A percentile compares a stretch with the other conserved stretches of the same genome.
These are phyloP conservation scores for Bremia lactucae DNA, from an alignment of 352 stramenopile genomes.

Conservation along the genomic window DNA sequence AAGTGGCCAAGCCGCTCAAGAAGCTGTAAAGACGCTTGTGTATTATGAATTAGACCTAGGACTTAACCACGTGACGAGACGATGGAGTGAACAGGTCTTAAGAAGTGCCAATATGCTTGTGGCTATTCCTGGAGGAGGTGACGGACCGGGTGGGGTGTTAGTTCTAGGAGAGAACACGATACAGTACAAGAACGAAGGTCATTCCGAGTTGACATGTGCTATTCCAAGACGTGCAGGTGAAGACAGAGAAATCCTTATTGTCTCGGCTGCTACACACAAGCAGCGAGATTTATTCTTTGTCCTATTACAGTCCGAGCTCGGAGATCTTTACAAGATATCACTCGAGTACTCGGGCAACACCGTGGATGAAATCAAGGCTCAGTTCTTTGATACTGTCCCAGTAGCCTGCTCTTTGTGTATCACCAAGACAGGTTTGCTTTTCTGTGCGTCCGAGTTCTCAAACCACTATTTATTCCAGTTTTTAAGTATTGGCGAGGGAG, in stretches of 20 bases:
- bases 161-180: conserved; percentile 95
- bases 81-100: conserved; percentile 86
- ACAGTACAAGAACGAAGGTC: conserved; percentile 94
- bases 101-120: conserved; percentile 92
- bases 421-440: conserved; percentile 95
- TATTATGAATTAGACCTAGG: conserved; percentile 99
- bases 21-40: conserved; percentile 90
- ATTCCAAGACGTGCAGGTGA: conserved; percentile 73
- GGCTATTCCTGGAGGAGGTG: conserved; percentile 69
- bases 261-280: conserved; percentile 88
- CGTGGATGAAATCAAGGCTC: conserved; percentile 80
- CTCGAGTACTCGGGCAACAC: conserved; percentile 78
- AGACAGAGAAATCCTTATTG: conserved; percentile 87
- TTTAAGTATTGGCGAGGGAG: conserved; percentile 91
- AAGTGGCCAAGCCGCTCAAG: conserved; percentile 40
- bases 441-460: conserved; percentile 93
- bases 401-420: conserved; percentile 92
- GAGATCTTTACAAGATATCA: conserved; percentile 98
- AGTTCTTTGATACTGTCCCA: conserved; percentile 96
- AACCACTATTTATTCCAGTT: conserved; percentile 99
- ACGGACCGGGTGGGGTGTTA: conserved; percentile 89
- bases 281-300: conserved; percentile 96
- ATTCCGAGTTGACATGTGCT: conserved; percentile 61
- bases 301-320: conserved; percentile 94
- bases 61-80: conserved; percentile 97